Conservation (phyloP, 2,329 filamentous ascomycete species). For the Gnomoniopsis sp. region DNA sequence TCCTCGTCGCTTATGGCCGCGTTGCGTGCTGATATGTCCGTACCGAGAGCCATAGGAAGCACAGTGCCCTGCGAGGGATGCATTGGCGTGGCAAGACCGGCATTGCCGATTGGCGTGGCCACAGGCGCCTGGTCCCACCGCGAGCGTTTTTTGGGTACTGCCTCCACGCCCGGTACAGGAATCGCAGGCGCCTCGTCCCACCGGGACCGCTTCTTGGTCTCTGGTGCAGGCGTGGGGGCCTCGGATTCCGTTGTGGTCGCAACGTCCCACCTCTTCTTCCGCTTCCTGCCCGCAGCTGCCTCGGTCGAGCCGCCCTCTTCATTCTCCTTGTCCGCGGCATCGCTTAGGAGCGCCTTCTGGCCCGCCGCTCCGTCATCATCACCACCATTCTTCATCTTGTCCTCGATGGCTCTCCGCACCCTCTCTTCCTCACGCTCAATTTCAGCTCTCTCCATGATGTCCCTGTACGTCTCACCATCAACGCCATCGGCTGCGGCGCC, state of each 20-base stretch:
- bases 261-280: slow-evolving; percentile 95
- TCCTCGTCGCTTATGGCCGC: slow-evolving; percentile 88
- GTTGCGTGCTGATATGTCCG: slow-evolving; percentile 76
- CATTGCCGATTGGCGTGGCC: slow-evolving; percentile 70
- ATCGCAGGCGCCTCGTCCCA: slow-evolving; percentile 80
- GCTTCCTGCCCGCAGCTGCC: slow-evolving; percentile 64
- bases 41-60: slow-evolving; percentile 64
- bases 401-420: slow-evolving; percentile 74
- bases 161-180: slow-evolving; percentile 51
- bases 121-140: slow-evolving; percentile 90
- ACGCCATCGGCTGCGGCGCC: slow-evolving; percentile 48
- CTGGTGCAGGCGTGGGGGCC: slow-evolving; percentile 43
- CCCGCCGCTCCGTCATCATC: slow-evolving; percentile 57
- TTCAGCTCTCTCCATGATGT: slow-evolving; percentile 87
- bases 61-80: slow-evolving; percentile 62
- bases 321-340: slow-evolving; percentile 69
- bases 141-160: slow-evolving; percentile 66
- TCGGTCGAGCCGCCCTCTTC: slow-evolving; percentile 67
- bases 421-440: slow-evolving; percentile 91
- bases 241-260: slow-evolving; percentile 44
- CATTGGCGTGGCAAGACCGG: slow-evolving; percentile 74
- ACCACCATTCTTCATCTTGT: slow-evolving; percentile 58
- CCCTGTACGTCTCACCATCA: slow-evolving; percentile 79
- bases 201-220: slow-evolving; percentile 72
- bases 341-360: slow-evolving; percentile 72